Evolutionary conservation across 768 basidiomycete genomes (phyloP).

Genomic region (Trametes cubensis): DNA sequence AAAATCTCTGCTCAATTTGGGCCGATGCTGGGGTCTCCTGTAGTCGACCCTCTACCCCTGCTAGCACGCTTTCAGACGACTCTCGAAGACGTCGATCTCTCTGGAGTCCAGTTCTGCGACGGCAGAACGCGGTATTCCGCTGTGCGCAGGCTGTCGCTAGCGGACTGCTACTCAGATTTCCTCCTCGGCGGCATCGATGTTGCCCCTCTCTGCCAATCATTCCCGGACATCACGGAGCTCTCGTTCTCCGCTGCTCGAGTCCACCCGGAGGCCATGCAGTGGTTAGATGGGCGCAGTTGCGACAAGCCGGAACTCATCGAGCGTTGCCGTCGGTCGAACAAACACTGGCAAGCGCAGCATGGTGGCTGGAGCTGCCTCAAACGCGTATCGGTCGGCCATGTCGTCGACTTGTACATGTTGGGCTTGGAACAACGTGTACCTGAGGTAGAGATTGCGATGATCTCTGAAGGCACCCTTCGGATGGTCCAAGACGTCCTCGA

Average conservation of each 20-base stretch:
- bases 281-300: neutral
- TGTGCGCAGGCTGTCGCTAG: constrained; percentile 4
- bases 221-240: neutral
- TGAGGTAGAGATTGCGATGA: constrained; percentile 2
- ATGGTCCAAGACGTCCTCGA: constrained; percentile 7
- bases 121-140: neutral
- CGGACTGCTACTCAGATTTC: constrained; percentile 5
- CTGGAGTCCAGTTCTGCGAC: constrained; percentile 4
- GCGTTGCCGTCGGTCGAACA: constrained; percentile 9
- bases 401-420: constrained; percentile 17
- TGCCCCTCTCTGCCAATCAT: neutral
- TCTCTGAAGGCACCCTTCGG: constrained; percentile 7
- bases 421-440: constrained; percentile 1
- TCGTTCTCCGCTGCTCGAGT: constrained; percentile 2
- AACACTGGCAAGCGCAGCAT: neutral
- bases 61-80: constrained; percentile 3
- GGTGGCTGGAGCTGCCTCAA: neutral
- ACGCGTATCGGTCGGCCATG: constrained; percentile 3
- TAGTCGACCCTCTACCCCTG: constrained; percentile 2
- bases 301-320: constrained; percentile 12
- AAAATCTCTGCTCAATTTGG: neutral
- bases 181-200: constrained; percentile 7
- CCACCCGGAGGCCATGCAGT: constrained; percentile 2
- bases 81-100: constrained; percentile 1
- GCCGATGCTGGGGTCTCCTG: neutral